phyloP scores from a whole-genome alignment of 2,329 filamentous ascomycete genomes.

The Penicillium sp. region DNA sequence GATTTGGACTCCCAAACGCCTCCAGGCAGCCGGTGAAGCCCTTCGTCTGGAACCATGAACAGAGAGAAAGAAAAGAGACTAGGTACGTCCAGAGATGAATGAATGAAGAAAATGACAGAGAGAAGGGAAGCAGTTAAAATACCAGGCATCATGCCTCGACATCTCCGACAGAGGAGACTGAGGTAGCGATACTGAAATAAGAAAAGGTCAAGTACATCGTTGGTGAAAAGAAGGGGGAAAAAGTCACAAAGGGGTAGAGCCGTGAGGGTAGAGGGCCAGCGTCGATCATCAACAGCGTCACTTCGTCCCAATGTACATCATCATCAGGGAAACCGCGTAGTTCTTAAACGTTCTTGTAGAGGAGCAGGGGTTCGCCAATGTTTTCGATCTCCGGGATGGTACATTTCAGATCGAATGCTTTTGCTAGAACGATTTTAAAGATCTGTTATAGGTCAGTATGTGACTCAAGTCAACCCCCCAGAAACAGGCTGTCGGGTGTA shows the following conservation, averaged over 20 bases:
- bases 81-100: conserved; percentile 18
- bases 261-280: conserved; percentile 18
- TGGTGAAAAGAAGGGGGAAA: conserved; percentile 6
- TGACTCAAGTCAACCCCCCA: conserved; percentile 2
- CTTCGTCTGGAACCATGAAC: conserved; percentile 18
- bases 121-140: conserved; percentile 9
- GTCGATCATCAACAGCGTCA: conserved; percentile 35
- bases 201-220: conserved; percentile 23
- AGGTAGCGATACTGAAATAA: conserved; percentile 10
- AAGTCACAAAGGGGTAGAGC: conserved; percentile 18
- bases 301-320: conserved; percentile 38
- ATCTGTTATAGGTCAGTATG: conserved; percentile 59
- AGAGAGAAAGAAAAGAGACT: conserved; percentile 3
- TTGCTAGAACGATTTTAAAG: conserved; percentile 98
- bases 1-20: conserved; percentile 23
- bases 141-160: background rate
- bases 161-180: background rate
- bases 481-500: background rate
- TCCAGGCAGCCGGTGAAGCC: conserved; percentile 12
- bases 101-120: conserved; percentile 13
- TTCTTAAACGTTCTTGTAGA: conserved; percentile 64
- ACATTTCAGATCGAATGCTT: conserved; percentile 97
- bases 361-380: conserved; percentile 86
- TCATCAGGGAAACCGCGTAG: conserved; percentile 20
- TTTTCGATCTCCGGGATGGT: conserved; percentile 99